Base-by-base conservation (phyloP, 495 filamentous ascomycete genomes). In the Polyplosphaeria fusca region DNA sequence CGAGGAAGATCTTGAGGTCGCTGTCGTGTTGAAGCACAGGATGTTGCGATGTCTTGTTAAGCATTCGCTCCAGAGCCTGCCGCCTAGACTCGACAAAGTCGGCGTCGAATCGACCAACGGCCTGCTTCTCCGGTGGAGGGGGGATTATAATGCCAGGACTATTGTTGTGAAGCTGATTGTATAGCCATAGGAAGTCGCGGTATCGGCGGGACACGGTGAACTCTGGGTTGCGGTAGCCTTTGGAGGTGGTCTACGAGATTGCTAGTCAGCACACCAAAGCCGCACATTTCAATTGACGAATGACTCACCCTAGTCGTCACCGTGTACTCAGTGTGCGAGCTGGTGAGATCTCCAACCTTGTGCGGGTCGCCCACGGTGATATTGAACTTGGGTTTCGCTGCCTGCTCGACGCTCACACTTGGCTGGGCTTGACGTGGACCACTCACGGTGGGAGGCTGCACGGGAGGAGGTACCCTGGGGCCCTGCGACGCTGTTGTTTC, bases 171-270 rank as follows among this genome's bases (percentile, higher is more conserved):
- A 98, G 77, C 26, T 86, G 87, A 55, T 86, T 95, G 66, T 97
- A 98, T 19, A 98, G 85, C 93, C 93, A 98, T 32, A 97, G 74
- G 68, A 98, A 97, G 73, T 98, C 93, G 41, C 93, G 84, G 74
- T 96, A 98, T 55, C 93, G 83, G 55, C 93, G 83, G 62, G 86
- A 91, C 55, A 98, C 93, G 19, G 86, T 82, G 58, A 98, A 98
- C 67, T 96, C 90, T 25, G 85, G 79, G 57, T 88, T 85, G 61
- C 86, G 87, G 70, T 96, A 98, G 30, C 89, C 93, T 74, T 96
- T 97, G 2, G 94, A 97, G 4, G 90, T 86, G 20, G 93, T 98
- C 88, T 94, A 20, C 9, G n/a, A n/a, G 9, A 35, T n/a, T 35
- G 7, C 9, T 35, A 35, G n/a, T 7, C 30, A n/a, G n/a, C n/a